Evolutionary conservation across 371 early-diverging fungal species (phyloP).

Genomic region (Mucor plumbeus): DNA sequence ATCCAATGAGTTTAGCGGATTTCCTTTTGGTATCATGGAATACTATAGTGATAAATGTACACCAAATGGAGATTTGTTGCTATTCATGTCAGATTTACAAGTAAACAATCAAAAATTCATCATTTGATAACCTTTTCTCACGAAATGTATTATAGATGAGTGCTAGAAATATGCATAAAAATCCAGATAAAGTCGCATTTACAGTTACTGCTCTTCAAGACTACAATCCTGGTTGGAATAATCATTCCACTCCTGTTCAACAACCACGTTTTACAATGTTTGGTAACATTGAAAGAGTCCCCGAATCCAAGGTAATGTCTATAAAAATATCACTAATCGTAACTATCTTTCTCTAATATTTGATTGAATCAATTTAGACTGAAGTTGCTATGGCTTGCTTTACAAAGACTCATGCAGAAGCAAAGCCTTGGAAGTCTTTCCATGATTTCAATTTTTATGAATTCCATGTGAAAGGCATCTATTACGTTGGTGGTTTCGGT

Average conservation of each 20-base stretch:
- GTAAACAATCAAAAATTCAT: neutral
- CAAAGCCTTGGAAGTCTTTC: conserved; percentile 43
- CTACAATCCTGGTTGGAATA: conserved; percentile 34
- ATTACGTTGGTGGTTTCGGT: conserved; percentile 65
- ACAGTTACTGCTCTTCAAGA: conserved; percentile 40
- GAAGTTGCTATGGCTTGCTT: conserved; percentile 41
- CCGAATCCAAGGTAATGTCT: conserved; percentile 34
- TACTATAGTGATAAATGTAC: conserved; percentile 57
- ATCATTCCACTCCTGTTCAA: conserved; percentile 42
- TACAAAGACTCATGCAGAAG: conserved; percentile 50
- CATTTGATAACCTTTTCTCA: neutral
- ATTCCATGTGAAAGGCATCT: conserved; percentile 51
- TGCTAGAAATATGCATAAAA: conserved; percentile 39
- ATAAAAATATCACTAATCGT: too few species aligned
- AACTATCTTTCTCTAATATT: too few species aligned
- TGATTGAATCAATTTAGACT: neutral
- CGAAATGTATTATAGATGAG: conserved; percentile 34
- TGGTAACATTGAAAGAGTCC: conserved; percentile 44
- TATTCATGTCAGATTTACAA: conserved; percentile 60
- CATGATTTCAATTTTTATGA: conserved; percentile 62
- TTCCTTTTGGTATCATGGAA: conserved; percentile 63
- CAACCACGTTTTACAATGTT: conserved; percentile 58
- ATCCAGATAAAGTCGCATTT: conserved; percentile 34
- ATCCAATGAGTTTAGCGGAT: conserved; percentile 46
- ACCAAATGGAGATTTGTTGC: conserved; percentile 47